Percentiles rank a stretch among this genome's conserved stretches.
Conservation (phyloP, 148 eudicot species). For the Rhododendron molle region DNA sequence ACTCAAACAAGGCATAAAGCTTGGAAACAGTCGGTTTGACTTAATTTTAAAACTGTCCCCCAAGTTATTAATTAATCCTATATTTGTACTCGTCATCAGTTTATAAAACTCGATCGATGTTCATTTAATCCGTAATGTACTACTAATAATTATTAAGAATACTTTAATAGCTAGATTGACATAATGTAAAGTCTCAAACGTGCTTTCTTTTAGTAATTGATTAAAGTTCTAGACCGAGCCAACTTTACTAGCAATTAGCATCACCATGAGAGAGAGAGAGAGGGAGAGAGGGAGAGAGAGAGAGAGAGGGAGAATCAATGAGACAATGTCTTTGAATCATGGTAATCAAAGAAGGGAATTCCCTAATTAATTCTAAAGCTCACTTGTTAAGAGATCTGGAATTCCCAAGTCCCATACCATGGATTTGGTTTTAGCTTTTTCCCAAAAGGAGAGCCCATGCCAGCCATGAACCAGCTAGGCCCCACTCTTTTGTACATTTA, state of each 20-base stretch:
- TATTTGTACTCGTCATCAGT: not conserved
- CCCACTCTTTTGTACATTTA: not conserved
- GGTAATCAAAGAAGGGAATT: no score
- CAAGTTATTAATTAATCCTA: not conserved
- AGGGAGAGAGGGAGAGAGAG: constrained; percentile 7
- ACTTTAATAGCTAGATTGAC: constrained; percentile 14
- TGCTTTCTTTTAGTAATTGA: constrained; percentile 32
- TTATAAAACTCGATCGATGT: not conserved
- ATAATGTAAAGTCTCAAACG: constrained; percentile 22
- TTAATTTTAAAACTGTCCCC: not conserved
- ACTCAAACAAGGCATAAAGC: no score
- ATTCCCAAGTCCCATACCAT: constrained; percentile 9
- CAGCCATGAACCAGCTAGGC: constrained; percentile 21
- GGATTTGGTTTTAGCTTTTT: constrained; percentile 13
- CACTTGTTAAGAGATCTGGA: constrained; percentile 5
- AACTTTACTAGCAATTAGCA: constrained; percentile 12
- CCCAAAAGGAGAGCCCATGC: constrained; percentile 26
- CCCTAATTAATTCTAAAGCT: constrained; percentile 5
- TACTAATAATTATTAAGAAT: not conserved
- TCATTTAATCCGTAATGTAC: not conserved
- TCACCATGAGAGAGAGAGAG: not conserved
- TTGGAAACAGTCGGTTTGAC: constrained; percentile 11
- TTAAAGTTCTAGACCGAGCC: constrained; percentile 25
- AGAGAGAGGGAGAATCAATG: constrained; percentile 11
- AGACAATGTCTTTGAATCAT: not conserved